phyloP scores from a whole-genome alignment of 208 protist species.

The Crithidia fasciculata region DNA sequence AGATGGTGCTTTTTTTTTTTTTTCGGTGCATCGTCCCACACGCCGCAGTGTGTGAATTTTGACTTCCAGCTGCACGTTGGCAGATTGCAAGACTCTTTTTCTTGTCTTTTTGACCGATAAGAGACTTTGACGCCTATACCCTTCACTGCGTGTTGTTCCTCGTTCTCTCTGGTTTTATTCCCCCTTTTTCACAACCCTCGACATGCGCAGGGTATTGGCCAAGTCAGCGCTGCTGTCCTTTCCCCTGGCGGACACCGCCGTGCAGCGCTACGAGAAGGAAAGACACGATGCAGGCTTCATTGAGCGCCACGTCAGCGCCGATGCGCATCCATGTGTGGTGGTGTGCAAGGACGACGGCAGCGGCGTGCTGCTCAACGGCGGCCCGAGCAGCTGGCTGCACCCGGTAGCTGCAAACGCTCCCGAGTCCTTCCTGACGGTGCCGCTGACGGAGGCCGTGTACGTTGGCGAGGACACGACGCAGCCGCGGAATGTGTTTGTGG shows the following conservation, averaged over 20 bases:
- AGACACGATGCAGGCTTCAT: constrained; percentile 31
- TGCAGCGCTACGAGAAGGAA: constrained; percentile 34
- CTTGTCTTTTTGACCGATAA: too few relatives aligned
- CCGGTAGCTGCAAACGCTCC: background rate
- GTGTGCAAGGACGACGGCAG: constrained; percentile 38
- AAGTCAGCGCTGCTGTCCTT: constrained; percentile 16
- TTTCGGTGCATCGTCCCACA: too few relatives aligned
- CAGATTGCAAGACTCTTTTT: too few relatives aligned
- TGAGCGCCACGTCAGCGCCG: constrained; percentile 11
- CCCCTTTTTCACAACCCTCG: background rate
- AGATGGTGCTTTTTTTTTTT: too few relatives aligned
- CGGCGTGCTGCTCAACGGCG: constrained; percentile 23
- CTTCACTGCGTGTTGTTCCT: too few relatives aligned
- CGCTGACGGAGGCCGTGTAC: constrained; percentile 24
- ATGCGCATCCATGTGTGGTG: constrained; percentile 29
- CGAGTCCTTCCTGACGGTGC: constrained; percentile 19
- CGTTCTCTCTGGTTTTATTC: too few relatives aligned
- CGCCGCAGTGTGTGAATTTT: too few relatives aligned
- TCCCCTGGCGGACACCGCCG: constrained; percentile 7
- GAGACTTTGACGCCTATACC: too few relatives aligned
- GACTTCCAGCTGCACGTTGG: too few relatives aligned
- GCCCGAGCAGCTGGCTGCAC: constrained; percentile 34
- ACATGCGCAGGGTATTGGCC: constrained; percentile 14
- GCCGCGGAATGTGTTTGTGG: constrained; percentile 36
- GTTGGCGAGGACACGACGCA: constrained; percentile 33